These are phyloP conservation scores for Backusella sp. DNA, from an alignment of 192 early-diverging fungal species.

Conservation along the genomic window DNA sequence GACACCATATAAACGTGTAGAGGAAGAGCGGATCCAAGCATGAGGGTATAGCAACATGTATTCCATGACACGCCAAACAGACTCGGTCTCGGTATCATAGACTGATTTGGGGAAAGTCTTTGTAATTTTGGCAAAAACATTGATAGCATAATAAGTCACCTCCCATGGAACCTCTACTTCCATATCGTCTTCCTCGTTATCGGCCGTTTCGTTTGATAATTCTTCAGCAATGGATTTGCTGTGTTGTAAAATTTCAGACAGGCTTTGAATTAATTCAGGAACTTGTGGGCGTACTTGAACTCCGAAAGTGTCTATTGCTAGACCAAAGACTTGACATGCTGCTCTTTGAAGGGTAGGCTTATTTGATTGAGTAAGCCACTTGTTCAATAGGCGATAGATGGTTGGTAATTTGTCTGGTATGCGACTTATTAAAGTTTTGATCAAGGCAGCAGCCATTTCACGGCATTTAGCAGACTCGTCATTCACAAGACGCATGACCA, in stretches of 20 bases:
- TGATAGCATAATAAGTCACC: conserved; percentile 78
- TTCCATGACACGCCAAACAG: conserved; percentile 69
- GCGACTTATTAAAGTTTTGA: conserved; percentile 64
- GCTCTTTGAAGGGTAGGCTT: conserved; percentile 74
- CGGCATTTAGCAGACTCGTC: conserved; percentile 94
- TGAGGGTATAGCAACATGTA: conserved; percentile 84
- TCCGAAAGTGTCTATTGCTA: conserved; percentile 78
- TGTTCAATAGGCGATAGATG: conserved; percentile 65
- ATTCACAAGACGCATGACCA: conserved; percentile 84
- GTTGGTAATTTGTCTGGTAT: conserved; percentile 63
- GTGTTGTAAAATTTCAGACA: conserved; percentile 48
- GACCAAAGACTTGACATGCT: conserved; percentile 81
- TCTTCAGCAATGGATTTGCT: conserved; percentile 20
- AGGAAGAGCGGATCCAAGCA: conserved; percentile 79
- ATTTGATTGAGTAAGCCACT: conserved; percentile 66
- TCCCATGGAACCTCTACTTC: conserved; percentile 80
- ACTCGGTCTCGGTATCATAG: conserved; percentile 45
- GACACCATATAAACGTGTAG: conserved; percentile 70
- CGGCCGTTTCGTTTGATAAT: conserved; percentile 38
- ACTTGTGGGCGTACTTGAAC: conserved; percentile 54
- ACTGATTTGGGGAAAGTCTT: conserved; percentile 51
- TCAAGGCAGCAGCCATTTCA: conserved; percentile 78
- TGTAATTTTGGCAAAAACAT: conserved; percentile 71
- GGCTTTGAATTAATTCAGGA: conserved; percentile 47
- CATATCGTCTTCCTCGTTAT: conserved; percentile 53